Percentiles rank a stretch among this genome's conserved stretches.
These are phyloP conservation scores for Phytophthora cactorum DNA, from an alignment of 352 stramenopile species.

Conservation along the genomic window DNA sequence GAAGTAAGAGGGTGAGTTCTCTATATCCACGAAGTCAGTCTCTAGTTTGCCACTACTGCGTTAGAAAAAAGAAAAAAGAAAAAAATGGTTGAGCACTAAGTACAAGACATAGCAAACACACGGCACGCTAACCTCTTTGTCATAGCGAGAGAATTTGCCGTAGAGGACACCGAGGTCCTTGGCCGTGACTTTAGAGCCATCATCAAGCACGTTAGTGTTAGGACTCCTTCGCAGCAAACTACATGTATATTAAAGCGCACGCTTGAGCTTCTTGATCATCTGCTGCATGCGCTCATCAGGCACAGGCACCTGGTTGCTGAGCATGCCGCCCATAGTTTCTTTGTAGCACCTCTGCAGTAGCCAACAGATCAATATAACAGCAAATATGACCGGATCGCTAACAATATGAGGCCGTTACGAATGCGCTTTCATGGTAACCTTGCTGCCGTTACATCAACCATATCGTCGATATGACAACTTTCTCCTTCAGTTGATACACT, in stretches of 20 bases:
- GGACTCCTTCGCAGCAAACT: too few relatives aligned
- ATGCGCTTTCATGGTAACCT: constrained; percentile 17
- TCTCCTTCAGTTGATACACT: neutral
- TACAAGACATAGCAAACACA: neutral
- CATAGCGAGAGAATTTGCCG: constrained; percentile 62
- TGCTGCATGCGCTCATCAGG: constrained; percentile 74
- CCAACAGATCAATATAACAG: neutral
- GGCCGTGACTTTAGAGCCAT: constrained; percentile 52
- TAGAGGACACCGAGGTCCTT: constrained; percentile 63
- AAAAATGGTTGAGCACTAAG: neutral
- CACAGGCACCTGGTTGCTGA: constrained; percentile 58
- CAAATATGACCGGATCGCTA: constrained; percentile 8
- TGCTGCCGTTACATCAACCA: neutral
- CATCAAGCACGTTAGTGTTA: neutral
- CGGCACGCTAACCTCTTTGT: constrained; percentile 56
- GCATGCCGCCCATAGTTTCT: constrained; percentile 47
- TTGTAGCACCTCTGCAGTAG: neutral
- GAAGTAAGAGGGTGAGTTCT: constrained; percentile 1
- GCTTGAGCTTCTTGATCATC: constrained; percentile 72
- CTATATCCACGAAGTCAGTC: neutral
- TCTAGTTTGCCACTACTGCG: neutral
- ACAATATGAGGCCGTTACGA: constrained; percentile 34
- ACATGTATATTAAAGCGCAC: constrained; percentile 24
- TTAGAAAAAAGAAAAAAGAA: neutral
- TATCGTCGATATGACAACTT: too few relatives aligned